Percentiles rank a stretch among this genome's conserved stretches.
phyloP scores from a whole-genome alignment of 106 monocot genomes.

The Triglochin maritima region DNA sequence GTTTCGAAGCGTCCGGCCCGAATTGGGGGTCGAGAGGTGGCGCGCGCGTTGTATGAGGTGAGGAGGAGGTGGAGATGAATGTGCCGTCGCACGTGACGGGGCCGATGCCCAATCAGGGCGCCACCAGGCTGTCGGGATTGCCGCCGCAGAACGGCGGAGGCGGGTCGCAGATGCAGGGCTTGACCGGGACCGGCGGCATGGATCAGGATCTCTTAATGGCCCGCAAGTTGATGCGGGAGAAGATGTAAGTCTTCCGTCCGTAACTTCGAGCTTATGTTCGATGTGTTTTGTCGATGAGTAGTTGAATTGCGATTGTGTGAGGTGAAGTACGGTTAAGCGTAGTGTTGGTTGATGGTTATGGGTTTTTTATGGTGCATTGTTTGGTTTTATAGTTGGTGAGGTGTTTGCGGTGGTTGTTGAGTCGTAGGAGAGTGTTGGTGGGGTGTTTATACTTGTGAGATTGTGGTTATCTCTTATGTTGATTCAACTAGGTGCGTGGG shows the following conservation, averaged over 20 bases:
- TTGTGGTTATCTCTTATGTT: no score
- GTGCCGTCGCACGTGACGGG: constrained; percentile 28
- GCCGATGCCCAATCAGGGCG: constrained; percentile 25
- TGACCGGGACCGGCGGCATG: constrained; percentile 2
- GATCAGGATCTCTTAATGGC: constrained; percentile 9
- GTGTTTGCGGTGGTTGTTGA: not conserved
- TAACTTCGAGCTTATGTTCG: not conserved
- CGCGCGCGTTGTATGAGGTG: not conserved
- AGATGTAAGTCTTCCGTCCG: constrained; percentile 19
- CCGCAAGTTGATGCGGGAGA: constrained; percentile 9
- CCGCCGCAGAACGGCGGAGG: constrained; percentile 17
- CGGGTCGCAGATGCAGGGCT: constrained; percentile 4
- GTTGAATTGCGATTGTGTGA: no score
- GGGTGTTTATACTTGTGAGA: no score
- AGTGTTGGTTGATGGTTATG: no score
- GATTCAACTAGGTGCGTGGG: no score
- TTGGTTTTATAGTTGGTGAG: not conserved
- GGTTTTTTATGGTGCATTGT: not conserved
- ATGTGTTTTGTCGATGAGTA: not conserved
- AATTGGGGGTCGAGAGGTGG: not conserved
- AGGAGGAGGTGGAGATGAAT: constrained; percentile 21
- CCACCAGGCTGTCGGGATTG: constrained; percentile 14
- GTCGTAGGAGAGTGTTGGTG: not conserved
- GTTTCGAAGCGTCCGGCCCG: not conserved
- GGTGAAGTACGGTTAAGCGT: not conserved